Evolutionary conservation across 2,329 filamentous ascomycete species (phyloP).

Genomic region (Clonostachys byssicola): DNA sequence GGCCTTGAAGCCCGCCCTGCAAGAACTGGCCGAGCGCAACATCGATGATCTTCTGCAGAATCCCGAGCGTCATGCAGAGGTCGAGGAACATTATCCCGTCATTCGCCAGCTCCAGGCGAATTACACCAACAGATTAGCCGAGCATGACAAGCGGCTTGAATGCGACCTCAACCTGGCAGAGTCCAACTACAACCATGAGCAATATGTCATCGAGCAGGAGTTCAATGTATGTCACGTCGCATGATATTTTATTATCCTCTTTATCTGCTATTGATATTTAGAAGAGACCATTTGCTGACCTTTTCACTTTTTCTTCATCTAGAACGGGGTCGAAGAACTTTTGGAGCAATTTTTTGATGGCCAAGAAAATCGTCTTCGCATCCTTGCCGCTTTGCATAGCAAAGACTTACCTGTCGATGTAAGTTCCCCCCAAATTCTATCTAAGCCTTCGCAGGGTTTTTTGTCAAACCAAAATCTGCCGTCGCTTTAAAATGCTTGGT

Average conservation of each 20-base stretch:
- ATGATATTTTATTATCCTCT: no score
- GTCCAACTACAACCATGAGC: slow-evolving; percentile 23
- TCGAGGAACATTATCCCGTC: slow-evolving; percentile 47
- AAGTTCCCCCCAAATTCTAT: slow-evolving; percentile 19
- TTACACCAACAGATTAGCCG: slow-evolving; percentile 19
- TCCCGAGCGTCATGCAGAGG: slow-evolving; percentile 45
- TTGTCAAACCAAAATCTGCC: not conserved
- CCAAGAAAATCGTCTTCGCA: slow-evolving; percentile 38
- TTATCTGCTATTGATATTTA: not conserved
- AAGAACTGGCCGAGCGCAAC: slow-evolving; percentile 59
- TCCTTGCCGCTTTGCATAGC: slow-evolving; percentile 36
- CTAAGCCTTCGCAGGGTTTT: not conserved
- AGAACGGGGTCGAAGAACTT: slow-evolving; percentile 32
- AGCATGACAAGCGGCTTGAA: slow-evolving; percentile 23
- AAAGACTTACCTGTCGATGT: slow-evolving; percentile 43
- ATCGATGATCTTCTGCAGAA: slow-evolving; percentile 53
- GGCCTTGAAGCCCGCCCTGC: slow-evolving; percentile 59
- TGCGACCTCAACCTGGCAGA: slow-evolving; percentile 30
- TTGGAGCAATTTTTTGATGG: slow-evolving; percentile 37
- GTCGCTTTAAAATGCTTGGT: not conserved
- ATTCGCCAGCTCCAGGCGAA: slow-evolving; percentile 39
- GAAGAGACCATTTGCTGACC: not conserved
- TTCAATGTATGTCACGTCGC: slow-evolving; percentile 26
- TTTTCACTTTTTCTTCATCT: slow-evolving; percentile 7
- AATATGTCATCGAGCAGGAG: slow-evolving; percentile 25